Evolutionary conservation across 306 rosid genomes (phyloP), one percentile per base, ranked within the genome.

Genomic region (Pyrus bretschneideri): DNA sequence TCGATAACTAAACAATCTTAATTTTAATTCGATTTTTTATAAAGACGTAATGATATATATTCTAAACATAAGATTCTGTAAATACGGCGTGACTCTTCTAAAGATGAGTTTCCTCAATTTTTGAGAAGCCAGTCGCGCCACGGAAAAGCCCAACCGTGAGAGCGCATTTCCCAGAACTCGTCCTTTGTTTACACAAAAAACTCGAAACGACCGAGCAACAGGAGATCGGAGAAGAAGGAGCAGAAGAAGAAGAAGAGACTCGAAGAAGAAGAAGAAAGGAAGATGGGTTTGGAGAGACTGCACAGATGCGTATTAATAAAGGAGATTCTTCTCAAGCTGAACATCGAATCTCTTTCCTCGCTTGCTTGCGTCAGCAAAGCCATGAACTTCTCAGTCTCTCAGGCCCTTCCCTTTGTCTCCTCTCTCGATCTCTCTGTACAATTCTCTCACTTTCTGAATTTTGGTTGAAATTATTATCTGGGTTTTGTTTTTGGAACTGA

Each of bases 351-450:
- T 17, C 85, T 81, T 7, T 72, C 40, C 78, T 81, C 85, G 7
- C 59, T 81, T 23, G 78, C 85, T 1, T 81, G 81, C 63, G 81
- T 81, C 70, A 71, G 52, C 54, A 76, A 7, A 76, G 27, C 75
- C 44, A 71, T 81, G 40, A 71, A 30, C 21, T 66, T n/a, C 51
- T 74, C 42, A 66, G 85, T 67, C 67, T 73, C 62, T 11, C 74
- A 72, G 3, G 67, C 75, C 66, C 70, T 76, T 59, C 52, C 74
- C 4, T 29, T 61, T 12, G 65, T 72, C 75, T 27, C 85, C 65
- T 6, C 81, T 67, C 66, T 76, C 81, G 46, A 76, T 76, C 81
- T 76, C 74, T 69, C 81, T 1, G 73, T 81, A 55, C 33, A n/a
- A 18, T 54, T 54, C 51, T 71, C 23, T 25, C 13, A n/a, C 65